phyloP scores from a whole-genome alignment of 306 rosid species.

The Argentina anserina region DNA sequence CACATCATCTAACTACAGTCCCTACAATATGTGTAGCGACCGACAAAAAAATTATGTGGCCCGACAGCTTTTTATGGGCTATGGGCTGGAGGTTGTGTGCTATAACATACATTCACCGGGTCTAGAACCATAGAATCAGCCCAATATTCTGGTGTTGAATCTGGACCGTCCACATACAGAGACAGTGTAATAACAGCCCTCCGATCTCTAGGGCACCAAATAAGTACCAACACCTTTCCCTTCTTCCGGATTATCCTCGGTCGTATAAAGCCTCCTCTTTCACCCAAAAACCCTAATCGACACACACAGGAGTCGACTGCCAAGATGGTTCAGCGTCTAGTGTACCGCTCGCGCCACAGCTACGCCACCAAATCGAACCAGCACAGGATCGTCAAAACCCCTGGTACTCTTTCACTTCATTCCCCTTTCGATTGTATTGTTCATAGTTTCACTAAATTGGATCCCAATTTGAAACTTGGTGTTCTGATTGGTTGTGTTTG shows the following conservation, averaged over 20 bases:
- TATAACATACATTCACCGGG: too few relatives aligned
- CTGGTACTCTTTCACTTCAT: slow-evolving; percentile 30
- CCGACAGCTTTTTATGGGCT: too few relatives aligned
- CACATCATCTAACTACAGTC: too few relatives aligned
- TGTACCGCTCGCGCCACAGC: slow-evolving; percentile 64
- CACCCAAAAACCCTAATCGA: slow-evolving; percentile 31
- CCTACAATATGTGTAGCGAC: too few relatives aligned
- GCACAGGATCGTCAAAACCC: slow-evolving; percentile 69
- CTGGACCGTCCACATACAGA: neutral
- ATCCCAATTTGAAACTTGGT: neutral
- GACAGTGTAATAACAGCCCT: neutral
- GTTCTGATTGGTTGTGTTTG: neutral
- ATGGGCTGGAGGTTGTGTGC: too few relatives aligned
- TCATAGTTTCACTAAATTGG: neutral
- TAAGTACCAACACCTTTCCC: neutral
- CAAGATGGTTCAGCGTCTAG: slow-evolving; percentile 77
- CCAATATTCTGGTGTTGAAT: neutral
- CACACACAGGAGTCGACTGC: neutral
- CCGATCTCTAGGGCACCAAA: slow-evolving; percentile 8
- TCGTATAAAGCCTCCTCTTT: slow-evolving; percentile 12
- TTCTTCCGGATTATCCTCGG: slow-evolving; percentile 11
- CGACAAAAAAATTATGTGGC: too few relatives aligned
- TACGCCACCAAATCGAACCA: slow-evolving; percentile 77
- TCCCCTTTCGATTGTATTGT: neutral
- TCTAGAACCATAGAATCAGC: too few relatives aligned